Evolutionary conservation across 2,329 filamentous ascomycete species (phyloP).

Genomic region (Colletotrichum sp.): DNA sequence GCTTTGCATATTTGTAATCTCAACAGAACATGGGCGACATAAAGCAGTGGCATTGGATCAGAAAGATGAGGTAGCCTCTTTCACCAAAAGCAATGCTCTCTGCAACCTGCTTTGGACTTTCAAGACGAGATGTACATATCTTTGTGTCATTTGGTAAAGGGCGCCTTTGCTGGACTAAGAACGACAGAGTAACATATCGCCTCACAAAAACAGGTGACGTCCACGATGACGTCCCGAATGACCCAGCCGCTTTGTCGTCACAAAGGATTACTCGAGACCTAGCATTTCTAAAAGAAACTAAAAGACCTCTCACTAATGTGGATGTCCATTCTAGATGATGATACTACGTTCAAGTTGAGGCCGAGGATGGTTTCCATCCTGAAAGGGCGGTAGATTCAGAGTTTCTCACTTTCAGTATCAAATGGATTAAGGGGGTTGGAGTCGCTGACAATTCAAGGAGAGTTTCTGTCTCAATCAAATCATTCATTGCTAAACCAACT

Average conservation of each 20-base stretch:
- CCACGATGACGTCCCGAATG: background rate
- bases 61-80: background rate
- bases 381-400: no score
- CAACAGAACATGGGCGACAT: background rate
- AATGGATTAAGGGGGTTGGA: rapidly evolving
- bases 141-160: rapidly evolving
- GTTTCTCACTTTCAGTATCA: background rate
- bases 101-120: background rate
- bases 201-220: background rate
- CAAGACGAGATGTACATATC: rapidly evolving
- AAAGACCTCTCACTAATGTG: no score
- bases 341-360: no score
- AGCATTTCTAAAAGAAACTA: no score
- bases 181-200: rapidly evolving
- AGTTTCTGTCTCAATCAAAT: background rate
- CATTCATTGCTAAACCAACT: background rate
- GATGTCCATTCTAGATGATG: no score
- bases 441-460: background rate
- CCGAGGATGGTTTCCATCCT: no score
- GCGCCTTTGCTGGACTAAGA: rapidly evolving
- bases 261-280: no score
- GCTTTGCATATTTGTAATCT: rapidly evolving
- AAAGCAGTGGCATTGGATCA: background rate
- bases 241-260: no score
- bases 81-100: rapidly evolving